Percentiles rank a stretch among this genome's conserved stretches.
Evolutionary conservation across 176 grass and related monocot genomes (phyloP).

Genomic region (Rhynchospora pubera): DNA sequence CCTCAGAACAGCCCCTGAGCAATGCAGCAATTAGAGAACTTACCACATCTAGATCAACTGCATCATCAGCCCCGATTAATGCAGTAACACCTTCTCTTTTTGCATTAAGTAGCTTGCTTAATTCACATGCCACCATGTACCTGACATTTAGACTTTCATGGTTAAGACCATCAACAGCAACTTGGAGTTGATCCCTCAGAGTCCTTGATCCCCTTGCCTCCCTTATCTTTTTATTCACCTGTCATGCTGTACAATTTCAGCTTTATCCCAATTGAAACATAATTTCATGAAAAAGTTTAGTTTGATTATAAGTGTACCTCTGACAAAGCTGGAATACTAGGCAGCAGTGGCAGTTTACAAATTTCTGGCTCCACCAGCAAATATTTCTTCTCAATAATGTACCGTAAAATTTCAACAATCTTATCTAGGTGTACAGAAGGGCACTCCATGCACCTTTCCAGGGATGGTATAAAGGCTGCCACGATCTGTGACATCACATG

Average conservation of each 20-base stretch:
- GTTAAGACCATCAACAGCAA: constrained; percentile 80
- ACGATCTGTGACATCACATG: constrained; percentile 97
- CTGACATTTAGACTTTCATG: constrained; percentile 97
- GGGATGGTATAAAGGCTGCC: constrained; percentile 79
- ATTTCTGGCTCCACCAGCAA: constrained; percentile 64
- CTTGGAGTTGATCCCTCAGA: constrained; percentile 76
- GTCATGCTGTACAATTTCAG: background rate
- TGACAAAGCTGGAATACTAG: constrained; percentile 71
- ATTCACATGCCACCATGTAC: constrained; percentile 85
- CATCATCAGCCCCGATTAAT: constrained; percentile 69
- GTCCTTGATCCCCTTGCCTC: constrained; percentile 84
- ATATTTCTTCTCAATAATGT: constrained; percentile 81
- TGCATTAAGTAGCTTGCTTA: constrained; percentile 75
- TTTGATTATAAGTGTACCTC: constrained; percentile 37
- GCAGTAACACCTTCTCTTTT: constrained; percentile 77
- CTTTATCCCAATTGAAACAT: background rate
- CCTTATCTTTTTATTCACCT: constrained; percentile 69
- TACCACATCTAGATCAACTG: constrained; percentile 69
- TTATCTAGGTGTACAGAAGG: constrained; percentile 56
- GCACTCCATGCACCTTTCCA: constrained; percentile 61
- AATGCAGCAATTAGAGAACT: constrained; percentile 84
- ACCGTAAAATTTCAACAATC: constrained; percentile 76
- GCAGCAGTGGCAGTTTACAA: constrained; percentile 74
- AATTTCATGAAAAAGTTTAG: background rate
- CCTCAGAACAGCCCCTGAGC: constrained; percentile 81